Percentiles rank a stretch among this genome's conserved stretches.
Conservation (phyloP, 805 yeast genomes). For the Candida hungchunana region DNA sequence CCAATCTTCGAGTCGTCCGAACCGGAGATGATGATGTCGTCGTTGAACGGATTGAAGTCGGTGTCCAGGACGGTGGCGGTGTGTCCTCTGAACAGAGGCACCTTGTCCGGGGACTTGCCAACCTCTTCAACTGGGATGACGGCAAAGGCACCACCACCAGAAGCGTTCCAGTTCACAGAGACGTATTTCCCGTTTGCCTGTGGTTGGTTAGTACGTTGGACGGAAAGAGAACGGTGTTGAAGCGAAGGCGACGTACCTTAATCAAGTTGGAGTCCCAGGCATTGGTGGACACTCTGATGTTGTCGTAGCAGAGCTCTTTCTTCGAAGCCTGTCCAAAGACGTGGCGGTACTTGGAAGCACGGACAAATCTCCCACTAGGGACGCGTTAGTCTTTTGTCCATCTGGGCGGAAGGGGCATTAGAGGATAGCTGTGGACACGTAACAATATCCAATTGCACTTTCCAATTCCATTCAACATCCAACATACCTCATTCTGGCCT, state of each 20-base stretch:
- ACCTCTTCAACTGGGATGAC: constrained; percentile 81
- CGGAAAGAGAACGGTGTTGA: too few species aligned
- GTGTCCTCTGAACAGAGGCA: constrained; percentile 93
- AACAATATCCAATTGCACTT: too few species aligned
- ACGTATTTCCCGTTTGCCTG: constrained; percentile 77
- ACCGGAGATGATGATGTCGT: constrained; percentile 66
- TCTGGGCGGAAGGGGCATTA: too few species aligned
- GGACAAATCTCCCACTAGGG: constrained; percentile 76
- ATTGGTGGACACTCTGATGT: constrained; percentile 70
- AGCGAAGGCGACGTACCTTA: constrained; percentile 33
- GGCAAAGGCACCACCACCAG: constrained; percentile 98
- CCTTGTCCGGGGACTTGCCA: constrained; percentile 91
- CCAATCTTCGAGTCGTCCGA: constrained; percentile 80
- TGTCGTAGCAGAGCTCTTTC: constrained; percentile 42
- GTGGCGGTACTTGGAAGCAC: constrained; percentile 96
- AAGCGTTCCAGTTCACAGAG: constrained; percentile 86
- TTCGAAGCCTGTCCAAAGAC: constrained; percentile 86
- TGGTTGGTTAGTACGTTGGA: too few species aligned
- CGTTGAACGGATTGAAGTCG: constrained; percentile 90
- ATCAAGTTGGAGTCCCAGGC: constrained; percentile 96
- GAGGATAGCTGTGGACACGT: too few species aligned
- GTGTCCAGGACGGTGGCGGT: constrained; percentile 94
- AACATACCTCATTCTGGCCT: neutral
- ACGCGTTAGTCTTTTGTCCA: constrained; percentile 1
- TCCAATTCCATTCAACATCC: neutral